A percentile compares a stretch with the other conserved stretches of the same genome.
These are phyloP conservation scores for Mollisia scopiformis DNA, from an alignment of 2,329 filamentous ascomycete genomes.

Conservation along the genomic window DNA sequence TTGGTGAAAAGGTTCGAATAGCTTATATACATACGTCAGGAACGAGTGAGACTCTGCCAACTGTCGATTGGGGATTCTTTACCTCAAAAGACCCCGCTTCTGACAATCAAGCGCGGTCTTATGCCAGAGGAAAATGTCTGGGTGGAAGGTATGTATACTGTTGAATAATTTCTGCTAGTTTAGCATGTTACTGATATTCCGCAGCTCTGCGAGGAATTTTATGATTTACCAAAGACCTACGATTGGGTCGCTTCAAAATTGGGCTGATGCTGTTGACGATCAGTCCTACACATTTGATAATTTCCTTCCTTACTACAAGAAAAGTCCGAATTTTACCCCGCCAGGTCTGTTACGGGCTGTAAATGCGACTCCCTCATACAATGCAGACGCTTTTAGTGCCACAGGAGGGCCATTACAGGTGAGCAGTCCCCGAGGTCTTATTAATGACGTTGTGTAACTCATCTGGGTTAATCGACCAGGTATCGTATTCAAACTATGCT, in stretches of 20 bases:
- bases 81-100: constrained; percentile 20
- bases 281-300: constrained; percentile 48
- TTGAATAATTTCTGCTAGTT: not conserved
- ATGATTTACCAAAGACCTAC: constrained; percentile 29
- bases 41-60: constrained; percentile 1
- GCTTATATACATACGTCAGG: not conserved
- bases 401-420: constrained; percentile 40
- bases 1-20: not conserved
- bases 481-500: constrained; percentile 45
- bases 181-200: not conserved
- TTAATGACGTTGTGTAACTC: not conserved
- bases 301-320: constrained; percentile 49
- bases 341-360: constrained; percentile 33
- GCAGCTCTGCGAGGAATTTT: constrained; percentile 39
- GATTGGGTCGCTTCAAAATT: constrained; percentile 40
- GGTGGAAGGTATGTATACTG: constrained; percentile 30
- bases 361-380: constrained; percentile 36
- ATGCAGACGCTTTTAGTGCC: constrained; percentile 34
- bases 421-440: not conserved
- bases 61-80: constrained; percentile 18
- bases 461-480: constrained; percentile 6
- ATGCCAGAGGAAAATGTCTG: constrained; percentile 39
- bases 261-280: constrained; percentile 46
- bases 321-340: constrained; percentile 27
- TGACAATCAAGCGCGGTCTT: constrained; percentile 18